These are phyloP conservation scores for Rutidosis leptorrhynchoides DNA, from an alignment of 129 eudicot species.

Conservation along the genomic window DNA sequence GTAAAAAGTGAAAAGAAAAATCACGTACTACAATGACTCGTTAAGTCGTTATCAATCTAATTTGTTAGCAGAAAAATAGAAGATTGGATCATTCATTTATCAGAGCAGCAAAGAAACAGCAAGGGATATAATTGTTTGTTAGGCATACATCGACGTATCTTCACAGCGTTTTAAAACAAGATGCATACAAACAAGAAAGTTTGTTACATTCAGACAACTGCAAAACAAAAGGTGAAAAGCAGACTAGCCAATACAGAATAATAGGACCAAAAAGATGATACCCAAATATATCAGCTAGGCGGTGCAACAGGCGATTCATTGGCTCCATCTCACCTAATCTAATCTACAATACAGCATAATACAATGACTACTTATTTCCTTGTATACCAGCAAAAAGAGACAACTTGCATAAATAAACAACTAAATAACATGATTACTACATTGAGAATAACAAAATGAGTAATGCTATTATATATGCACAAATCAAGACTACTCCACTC, in stretches of 20 bases:
- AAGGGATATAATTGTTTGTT: too few species aligned
- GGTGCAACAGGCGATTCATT: conserved; percentile 81
- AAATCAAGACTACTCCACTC: too few species aligned
- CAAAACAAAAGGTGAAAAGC: background rate
- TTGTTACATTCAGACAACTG: background rate
- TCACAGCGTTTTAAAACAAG: too few species aligned
- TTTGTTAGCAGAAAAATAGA: background rate
- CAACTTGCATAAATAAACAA: too few species aligned
- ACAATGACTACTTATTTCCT: too few species aligned
- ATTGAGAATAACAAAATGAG: background rate
- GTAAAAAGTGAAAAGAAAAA: background rate
- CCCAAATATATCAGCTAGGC: conserved; percentile 98
- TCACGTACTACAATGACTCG: background rate
- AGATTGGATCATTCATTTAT: background rate
- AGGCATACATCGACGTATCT: too few species aligned
- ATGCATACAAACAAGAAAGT: conserved; percentile 20
- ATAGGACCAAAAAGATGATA: conserved; percentile 20
- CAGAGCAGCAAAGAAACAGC: background rate
- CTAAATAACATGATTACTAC: background rate
- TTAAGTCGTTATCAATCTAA: too few species aligned
- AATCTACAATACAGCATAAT: conserved; percentile 49
- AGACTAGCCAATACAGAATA: background rate
- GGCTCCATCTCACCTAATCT: conserved; percentile 74
- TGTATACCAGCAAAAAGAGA: too few species aligned
- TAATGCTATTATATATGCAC: too few species aligned